Evolutionary conservation across 139 green algal genomes (phyloP), one percentile per base, ranked within the genome.

Genomic region (Trebouxia sp.): DNA sequence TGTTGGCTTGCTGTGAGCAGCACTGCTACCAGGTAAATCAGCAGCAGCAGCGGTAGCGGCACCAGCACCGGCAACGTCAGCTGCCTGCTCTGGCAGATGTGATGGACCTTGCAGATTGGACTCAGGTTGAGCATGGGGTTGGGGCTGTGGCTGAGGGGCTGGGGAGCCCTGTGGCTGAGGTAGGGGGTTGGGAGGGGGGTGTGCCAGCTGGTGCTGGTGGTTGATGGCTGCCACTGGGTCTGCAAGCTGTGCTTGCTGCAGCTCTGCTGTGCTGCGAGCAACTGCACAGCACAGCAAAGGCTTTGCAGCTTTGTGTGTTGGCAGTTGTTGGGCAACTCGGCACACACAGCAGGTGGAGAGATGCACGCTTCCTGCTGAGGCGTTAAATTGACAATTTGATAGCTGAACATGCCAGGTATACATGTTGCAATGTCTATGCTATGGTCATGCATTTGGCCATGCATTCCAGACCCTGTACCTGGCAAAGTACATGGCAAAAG

Each of bases 231-330:
- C 69, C 7, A 51, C 24, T 10, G 69, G 69, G 24, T 77, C 43
- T 26, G 26, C 41, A 39, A 77, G 8, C 24, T 53, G 69, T 38
- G 69, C 69, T 37, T 56, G 69, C 69, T 77, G 69, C 41, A 77
- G 41, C 24, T 56, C 41, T 6, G 24, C 22, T 56, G 69, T 77
- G 69, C 39, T 37, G 24, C 43, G 35, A 24, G n/a, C 69, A 7
- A 77, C 69, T 77, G 41, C 69, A 77, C 5, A 17, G 17, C 22
- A 26, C 50, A n/a, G n/a, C n/a, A n/a, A n/a, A n/a, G n/a, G 20
- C 50, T 58, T 17, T 17, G 50, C 50, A 22, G 20, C 22, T 58
- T 1, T 22, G 22, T 17, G 3, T 58, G 50, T 5, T 28, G 50
- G 20, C 50, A 17, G 20, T 28, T 22, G 22, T 17, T 22, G 50